phyloP scores from a whole-genome alignment of 176 grass and related monocot species.

The Paspalum vaginatum region DNA sequence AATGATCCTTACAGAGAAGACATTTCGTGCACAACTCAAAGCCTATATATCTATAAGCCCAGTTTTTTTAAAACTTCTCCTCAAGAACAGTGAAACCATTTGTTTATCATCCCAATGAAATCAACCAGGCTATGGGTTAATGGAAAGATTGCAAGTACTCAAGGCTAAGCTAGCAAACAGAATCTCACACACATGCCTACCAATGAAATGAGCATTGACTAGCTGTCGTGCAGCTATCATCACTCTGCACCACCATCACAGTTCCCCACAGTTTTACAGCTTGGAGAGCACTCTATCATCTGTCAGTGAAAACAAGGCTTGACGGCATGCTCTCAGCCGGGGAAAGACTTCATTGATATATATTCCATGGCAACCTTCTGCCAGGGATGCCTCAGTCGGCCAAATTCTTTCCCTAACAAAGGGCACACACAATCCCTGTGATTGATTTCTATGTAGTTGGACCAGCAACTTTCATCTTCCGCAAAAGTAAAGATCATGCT shows the following conservation, averaged over 20 bases:
- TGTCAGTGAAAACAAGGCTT: no score
- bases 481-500: neutral
- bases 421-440: neutral
- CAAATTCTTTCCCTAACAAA: neutral
- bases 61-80: slow-evolving; percentile 18
- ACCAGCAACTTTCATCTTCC: neutral
- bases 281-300: neutral
- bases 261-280: neutral
- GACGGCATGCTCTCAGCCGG: no score
- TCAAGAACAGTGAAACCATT: slow-evolving; percentile 6
- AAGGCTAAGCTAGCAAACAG: neutral
- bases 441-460: neutral
- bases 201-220: neutral
- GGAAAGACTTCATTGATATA: no score
- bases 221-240: neutral
- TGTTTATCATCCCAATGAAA: slow-evolving; percentile 8
- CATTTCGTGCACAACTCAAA: slow-evolving; percentile 31
- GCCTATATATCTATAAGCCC: neutral
- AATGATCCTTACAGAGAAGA: neutral
- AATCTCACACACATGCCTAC: neutral
- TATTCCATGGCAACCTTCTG: no score
- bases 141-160: neutral
- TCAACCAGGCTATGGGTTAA: neutral
- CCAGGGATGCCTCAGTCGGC: no score
- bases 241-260: neutral